phyloP scores from a whole-genome alignment of 2,329 filamentous ascomycete species.

The Fusarium setosum region DNA sequence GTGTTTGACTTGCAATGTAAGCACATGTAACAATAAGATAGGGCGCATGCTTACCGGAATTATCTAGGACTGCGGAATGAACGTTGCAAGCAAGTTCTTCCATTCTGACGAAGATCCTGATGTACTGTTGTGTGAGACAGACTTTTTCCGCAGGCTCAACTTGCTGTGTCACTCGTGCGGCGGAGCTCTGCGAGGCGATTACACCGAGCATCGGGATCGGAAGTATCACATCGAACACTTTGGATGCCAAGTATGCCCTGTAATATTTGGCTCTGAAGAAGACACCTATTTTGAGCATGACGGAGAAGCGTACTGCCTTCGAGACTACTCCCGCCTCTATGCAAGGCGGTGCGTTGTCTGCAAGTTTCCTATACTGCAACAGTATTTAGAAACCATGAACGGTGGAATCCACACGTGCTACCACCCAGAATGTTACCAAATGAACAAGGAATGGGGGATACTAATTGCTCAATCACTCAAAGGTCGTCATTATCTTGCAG shows the following conservation, averaged over 20 bases:
- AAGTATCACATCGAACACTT: not conserved
- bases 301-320: not conserved
- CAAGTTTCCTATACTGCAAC: not conserved
- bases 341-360: not conserved
- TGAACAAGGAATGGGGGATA: no score
- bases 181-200: not conserved
- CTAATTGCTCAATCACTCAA: no score
- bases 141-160: not conserved
- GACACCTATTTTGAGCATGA: not conserved
- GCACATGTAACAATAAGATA: not conserved
- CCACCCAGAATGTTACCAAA: no score
- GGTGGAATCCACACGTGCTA: no score
- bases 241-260: not conserved
- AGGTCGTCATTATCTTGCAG: no score
- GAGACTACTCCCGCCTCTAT: not conserved
- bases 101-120: not conserved
- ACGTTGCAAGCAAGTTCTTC: not conserved
- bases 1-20: not conserved
- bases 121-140: not conserved
- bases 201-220: not conserved
- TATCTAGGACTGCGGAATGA: not conserved
- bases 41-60: not conserved
- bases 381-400: no score
- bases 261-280: accelerated
- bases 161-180: not conserved